Evolutionary conservation across 2,329 filamentous ascomycete species (phyloP), one percentile per base, ranked within the genome.

Genomic region (Aspergillus sp.): DNA sequence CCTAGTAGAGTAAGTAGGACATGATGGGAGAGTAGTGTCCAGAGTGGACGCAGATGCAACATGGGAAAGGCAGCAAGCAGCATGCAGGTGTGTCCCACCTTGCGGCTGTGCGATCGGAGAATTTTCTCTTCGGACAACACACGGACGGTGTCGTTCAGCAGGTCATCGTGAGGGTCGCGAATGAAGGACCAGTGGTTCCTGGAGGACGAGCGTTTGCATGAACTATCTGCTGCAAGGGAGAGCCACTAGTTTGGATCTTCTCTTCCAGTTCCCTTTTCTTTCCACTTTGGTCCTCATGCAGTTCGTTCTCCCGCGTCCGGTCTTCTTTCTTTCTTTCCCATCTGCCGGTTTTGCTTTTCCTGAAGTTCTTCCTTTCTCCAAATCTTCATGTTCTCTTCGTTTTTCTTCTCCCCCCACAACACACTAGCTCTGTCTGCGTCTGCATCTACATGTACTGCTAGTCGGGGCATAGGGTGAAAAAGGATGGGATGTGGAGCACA

Each of bases 181-280:
- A 32, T 50, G 25, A 50, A 30, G 23, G 47, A 50, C 8, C 25
- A 30, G 15, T 50, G 47, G 47, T 50, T 30, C 47, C 47, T 50
- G 47, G 32, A 50, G 47, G 25, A 50, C 15, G 47, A 25, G 23
- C 27, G 39, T 19, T 30, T 55, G 53, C 53, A 55, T 55, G 53
- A 55, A 55, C 53, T 55, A 55, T 55, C 53, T 13, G 41, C 53
- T 55, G 53, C 53, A 55, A 55, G 53, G 53, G 27, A 47, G 53
- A 19, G 39, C 21, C 53, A 25, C 39, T 55, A 54, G 38, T 54
- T 36, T 42, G 36, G 52, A 42, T 15, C n/a, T 32, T 30, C 52
- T 54, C 39, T 21, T 32, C n/a, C 25, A 30, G 15, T 36, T 36
- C 13, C 36, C 5, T 23, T 54, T 54, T 32, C 15, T 54, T 54